phyloP scores from a whole-genome alignment of 2,329 filamentous ascomycete species.

The Xylariaceae sp. region DNA sequence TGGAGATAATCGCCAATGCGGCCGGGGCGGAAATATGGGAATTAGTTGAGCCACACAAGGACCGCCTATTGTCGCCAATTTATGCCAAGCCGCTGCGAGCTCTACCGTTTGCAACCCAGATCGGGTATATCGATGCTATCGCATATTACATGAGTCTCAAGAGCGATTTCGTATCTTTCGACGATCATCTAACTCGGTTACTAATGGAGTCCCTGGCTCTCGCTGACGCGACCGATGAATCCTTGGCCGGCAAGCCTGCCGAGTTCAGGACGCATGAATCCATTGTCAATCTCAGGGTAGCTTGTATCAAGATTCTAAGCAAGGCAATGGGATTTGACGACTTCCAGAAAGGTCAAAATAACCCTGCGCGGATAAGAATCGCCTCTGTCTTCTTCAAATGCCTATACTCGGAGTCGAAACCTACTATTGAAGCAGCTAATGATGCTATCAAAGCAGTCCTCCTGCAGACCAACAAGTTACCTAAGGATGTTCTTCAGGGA shows the following conservation, averaged over 20 bases:
- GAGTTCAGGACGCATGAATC: slow-evolving; percentile 95
- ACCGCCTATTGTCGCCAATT: slow-evolving; percentile 81
- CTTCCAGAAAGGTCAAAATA: slow-evolving; percentile 70
- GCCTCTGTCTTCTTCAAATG: slow-evolving; percentile 98
- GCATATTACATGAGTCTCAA: slow-evolving; percentile 91
- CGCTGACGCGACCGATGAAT: slow-evolving; percentile 91
- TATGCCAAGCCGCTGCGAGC: slow-evolving; percentile 93
- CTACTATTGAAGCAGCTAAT: slow-evolving; percentile 91
- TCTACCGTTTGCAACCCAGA: slow-evolving; percentile 89
- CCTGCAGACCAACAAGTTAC: slow-evolving; percentile 81
- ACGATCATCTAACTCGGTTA: slow-evolving; percentile 82
- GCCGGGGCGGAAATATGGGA: slow-evolving; percentile 77
- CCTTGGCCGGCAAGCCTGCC: slow-evolving; percentile 81
- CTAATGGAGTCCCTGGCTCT: slow-evolving; percentile 90
- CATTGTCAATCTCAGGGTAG: slow-evolving; percentile 85
- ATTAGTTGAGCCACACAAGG: slow-evolving; percentile 82
- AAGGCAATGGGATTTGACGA: slow-evolving; percentile 92
- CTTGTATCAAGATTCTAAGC: slow-evolving; percentile 87
- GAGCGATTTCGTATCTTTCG: slow-evolving; percentile 82
- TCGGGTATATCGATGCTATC: slow-evolving; percentile 96
- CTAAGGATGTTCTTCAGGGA: slow-evolving; percentile 91
- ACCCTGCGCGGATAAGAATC: slow-evolving; percentile 63
- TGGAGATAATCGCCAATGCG: slow-evolving; percentile 75
- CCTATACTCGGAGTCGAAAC: slow-evolving; percentile 84
- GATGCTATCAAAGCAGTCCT: slow-evolving; percentile 83